Evolutionary conservation across 768 basidiomycete genomes (phyloP), one percentile per base, ranked within the genome.

Genomic region (Hebeloma cylindrosporum): DNA sequence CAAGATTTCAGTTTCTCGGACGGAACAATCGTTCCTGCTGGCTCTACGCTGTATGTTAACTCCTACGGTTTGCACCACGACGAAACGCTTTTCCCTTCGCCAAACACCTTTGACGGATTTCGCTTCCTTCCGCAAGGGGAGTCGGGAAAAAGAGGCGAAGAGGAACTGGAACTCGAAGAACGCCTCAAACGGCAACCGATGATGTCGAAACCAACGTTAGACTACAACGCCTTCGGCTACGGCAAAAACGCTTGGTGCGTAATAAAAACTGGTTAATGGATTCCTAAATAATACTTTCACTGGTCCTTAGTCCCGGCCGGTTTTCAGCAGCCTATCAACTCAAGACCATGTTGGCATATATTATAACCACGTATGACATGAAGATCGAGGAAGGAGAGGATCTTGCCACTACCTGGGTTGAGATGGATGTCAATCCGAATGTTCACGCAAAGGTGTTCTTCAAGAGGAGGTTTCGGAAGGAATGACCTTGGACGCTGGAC

Each of bases 311-410:
- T 38, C 71, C 75, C 20, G 76, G 74, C 3, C 67, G 77, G 0
- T 77, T 78, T 59, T 67, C 75, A 43, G 74, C 74, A 5, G 66
- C 66, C 2, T 63, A 57, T 20, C 64, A 71, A 39, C 52, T 81
- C 50, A 78, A 79, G 53, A 56, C 65, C 0, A 67, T 79, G 58
- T 43, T 79, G 27, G 75, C 74, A 2, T 63, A 74, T 43, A 34
- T 78, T 4, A 48, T 80, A 4, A n/a, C 60, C 48, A 63, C 60
- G 25, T 75, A 72, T 39, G 71, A 73, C 51, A 43, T 75, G 20
- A 60, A 63, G 48, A 37, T 58, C 7, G 30, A 32, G n/a, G 26
- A 41, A 25, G 51, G 43, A 2, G 20, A 9, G 6, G 10, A 10
- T 21, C 17, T 40, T 40, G 28, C 40, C 30, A 31, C 17, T 11